These are phyloP conservation scores for Cordyceps militaris DNA, from an alignment of 2,329 filamentous ascomycete genomes.

Conservation along the genomic window DNA sequence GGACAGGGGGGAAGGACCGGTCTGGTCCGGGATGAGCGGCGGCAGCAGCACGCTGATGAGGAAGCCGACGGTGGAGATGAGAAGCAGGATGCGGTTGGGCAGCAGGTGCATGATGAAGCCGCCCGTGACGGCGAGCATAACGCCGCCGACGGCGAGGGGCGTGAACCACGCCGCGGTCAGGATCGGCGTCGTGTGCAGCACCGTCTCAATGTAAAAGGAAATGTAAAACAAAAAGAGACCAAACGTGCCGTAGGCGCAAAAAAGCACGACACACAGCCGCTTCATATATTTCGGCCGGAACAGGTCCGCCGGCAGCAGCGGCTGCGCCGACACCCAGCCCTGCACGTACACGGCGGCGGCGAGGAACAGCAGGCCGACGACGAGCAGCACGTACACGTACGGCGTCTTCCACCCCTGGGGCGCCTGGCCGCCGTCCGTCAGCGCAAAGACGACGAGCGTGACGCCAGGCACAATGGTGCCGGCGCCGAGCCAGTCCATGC, in stretches of 20 bases:
- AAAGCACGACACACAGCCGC: constrained; percentile 51
- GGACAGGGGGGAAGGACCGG: constrained; percentile 15
- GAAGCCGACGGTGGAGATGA: constrained; percentile 54
- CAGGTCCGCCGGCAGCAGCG: constrained; percentile 62
- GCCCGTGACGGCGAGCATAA: constrained; percentile 54
- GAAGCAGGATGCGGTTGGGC: constrained; percentile 54
- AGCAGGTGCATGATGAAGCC: constrained; percentile 62
- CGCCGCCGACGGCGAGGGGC: constrained; percentile 61
- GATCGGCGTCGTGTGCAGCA: constrained; percentile 52
- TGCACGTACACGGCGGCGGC: constrained; percentile 60
- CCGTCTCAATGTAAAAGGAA: constrained; percentile 58
- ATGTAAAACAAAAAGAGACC: constrained; percentile 64
- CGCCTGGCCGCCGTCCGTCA: constrained; percentile 66
- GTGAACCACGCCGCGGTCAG: constrained; percentile 62
- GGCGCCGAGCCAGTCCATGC: constrained; percentile 65
- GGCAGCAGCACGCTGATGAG: constrained; percentile 54
- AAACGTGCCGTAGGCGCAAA: constrained; percentile 61
- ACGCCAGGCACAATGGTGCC: constrained; percentile 56
- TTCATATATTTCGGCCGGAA: constrained; percentile 65
- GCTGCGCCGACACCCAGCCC: constrained; percentile 60
- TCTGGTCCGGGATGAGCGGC: constrained; percentile 52
- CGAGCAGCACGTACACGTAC: constrained; percentile 60
- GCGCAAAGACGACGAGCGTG: constrained; percentile 64
- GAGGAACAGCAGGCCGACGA: constrained; percentile 55
- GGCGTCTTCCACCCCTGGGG: constrained; percentile 64